Conservation (phyloP, 1,284 basidiomycete genomes). For the Psilocybe mexicana region DNA sequence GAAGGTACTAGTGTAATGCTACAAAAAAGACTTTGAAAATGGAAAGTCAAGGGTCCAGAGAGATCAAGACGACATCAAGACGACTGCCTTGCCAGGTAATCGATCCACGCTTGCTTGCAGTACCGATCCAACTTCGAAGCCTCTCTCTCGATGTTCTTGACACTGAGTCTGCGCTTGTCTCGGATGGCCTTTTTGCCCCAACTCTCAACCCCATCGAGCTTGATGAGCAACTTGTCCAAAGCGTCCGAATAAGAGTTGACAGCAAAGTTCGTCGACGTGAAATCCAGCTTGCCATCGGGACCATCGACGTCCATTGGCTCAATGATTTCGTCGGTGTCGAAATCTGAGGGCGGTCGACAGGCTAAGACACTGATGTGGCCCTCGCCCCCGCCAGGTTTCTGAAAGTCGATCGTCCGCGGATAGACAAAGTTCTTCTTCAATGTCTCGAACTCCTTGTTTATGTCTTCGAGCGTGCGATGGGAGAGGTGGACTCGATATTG, state of each 20-base stretch:
- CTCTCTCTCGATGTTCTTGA: conserved; percentile 63
- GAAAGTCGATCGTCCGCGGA: conserved; percentile 41
- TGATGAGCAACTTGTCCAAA: conserved; percentile 60
- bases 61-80: neutral
- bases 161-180: conserved; percentile 56
- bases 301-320: conserved; percentile 24
- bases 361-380: conserved; percentile 30
- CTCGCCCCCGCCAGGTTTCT: conserved; percentile 25
- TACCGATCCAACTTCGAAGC: conserved; percentile 35
- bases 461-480: conserved; percentile 28
- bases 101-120: conserved; percentile 37
- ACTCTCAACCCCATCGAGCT: conserved; percentile 68
- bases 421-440: conserved; percentile 35
- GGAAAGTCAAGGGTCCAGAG: too few relatives aligned
- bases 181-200: conserved; percentile 60
- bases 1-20: neutral
- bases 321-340: conserved; percentile 14
- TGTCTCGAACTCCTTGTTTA: conserved; percentile 33
- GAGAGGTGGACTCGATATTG: conserved; percentile 38
- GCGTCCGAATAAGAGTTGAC: conserved; percentile 49
- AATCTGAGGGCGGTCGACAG: conserved; percentile 15
- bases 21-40: too few relatives aligned
- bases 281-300: conserved; percentile 41
- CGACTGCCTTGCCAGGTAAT: conserved; percentile 18
- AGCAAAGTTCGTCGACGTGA: conserved; percentile 49